Conservation (phyloP, 768 basidiomycete genomes). For the Mycena sanguinolenta region DNA sequence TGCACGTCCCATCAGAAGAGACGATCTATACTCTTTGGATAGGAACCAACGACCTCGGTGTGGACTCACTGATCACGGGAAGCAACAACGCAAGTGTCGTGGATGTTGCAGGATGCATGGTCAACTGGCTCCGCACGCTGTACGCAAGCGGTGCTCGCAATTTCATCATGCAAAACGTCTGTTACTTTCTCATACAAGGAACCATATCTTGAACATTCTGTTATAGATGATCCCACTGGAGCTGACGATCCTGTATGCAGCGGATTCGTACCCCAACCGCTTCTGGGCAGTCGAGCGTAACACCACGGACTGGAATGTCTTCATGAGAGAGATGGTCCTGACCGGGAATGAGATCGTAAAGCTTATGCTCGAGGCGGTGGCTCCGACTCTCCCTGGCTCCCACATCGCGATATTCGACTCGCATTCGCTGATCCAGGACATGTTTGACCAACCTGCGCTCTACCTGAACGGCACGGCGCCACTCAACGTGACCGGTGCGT, state of each 20-base stretch:
- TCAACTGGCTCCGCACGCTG: slow-evolving; percentile 70
- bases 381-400: slow-evolving; percentile 61
- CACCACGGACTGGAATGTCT: slow-evolving; percentile 68
- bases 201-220: slow-evolving; percentile 24
- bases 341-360: slow-evolving; percentile 66
- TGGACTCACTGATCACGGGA: slow-evolving; percentile 65
- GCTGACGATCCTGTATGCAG: slow-evolving; percentile 60
- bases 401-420: slow-evolving; percentile 80
- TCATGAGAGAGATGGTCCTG: slow-evolving; percentile 65
- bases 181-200: slow-evolving; percentile 30
- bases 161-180: slow-evolving; percentile 78
- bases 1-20: slow-evolving; percentile 54
- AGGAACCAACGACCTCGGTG: slow-evolving; percentile 76
- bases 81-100: slow-evolving; percentile 61
- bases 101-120: slow-evolving; percentile 67
- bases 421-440: slow-evolving; percentile 70
- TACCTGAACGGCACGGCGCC: slow-evolving; percentile 78
- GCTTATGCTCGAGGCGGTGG: slow-evolving; percentile 62
- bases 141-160: slow-evolving; percentile 73
- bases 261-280: slow-evolving; percentile 59
- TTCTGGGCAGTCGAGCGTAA: slow-evolving; percentile 66
- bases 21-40: slow-evolving; percentile 80
- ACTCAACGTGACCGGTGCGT: slow-evolving; percentile 61
- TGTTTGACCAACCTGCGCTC: slow-evolving; percentile 60
- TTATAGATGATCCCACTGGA: slow-evolving; percentile 71